Conservation (phyloP, 495 filamentous ascomycete species). For the Penicillium lagena region DNA sequence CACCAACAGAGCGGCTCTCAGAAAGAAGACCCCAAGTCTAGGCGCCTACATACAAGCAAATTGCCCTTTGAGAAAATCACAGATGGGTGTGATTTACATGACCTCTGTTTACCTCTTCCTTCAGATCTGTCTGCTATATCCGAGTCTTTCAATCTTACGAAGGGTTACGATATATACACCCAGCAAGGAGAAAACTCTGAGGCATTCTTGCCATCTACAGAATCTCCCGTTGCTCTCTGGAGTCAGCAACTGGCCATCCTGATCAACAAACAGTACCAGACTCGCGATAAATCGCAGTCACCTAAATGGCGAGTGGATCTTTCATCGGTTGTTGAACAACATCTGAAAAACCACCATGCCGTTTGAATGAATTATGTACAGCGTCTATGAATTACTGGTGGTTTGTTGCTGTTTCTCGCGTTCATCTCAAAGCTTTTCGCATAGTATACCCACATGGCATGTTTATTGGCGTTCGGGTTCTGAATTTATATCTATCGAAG, state of each 20-base stretch:
- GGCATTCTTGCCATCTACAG: not conserved
- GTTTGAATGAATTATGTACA: not conserved
- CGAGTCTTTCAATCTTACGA: not conserved
- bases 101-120: slow-evolving; percentile 9
- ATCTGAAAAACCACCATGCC: not conserved
- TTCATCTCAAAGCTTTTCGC: not conserved
- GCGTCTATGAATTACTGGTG: no score
- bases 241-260: slow-evolving; percentile 5
- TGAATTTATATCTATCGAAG: not conserved
- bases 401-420: no score
- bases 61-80: slow-evolving; percentile 34
- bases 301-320: slow-evolving; percentile 4
- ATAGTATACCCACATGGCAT: slow-evolving; percentile 1
- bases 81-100: slow-evolving; percentile 20
- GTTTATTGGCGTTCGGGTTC: not conserved
- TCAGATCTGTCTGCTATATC: slow-evolving; percentile 4
- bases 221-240: slow-evolving; percentile 7
- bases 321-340: not conserved
- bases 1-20: not conserved
- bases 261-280: slow-evolving; percentile 4
- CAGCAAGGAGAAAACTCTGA: slow-evolving; percentile 1
- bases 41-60: slow-evolving; percentile 18
- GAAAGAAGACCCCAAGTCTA: slow-evolving; percentile 11
- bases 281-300: not conserved
- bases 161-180: slow-evolving; percentile 14